Evolutionary conservation across 257 asterid species (phyloP).

Genomic region (Plantago major): DNA sequence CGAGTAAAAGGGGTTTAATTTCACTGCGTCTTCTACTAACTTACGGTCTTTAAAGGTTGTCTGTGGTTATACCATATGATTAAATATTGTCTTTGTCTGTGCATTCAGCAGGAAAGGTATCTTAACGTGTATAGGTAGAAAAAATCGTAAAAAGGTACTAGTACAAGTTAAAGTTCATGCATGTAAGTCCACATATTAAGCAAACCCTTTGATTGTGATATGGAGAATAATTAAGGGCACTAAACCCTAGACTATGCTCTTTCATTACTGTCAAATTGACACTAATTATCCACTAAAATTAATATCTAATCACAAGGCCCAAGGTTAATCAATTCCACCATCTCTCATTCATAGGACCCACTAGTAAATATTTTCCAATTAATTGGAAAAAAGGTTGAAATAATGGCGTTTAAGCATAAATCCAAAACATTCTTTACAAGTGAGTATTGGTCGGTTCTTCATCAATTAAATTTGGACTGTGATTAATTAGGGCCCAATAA

Average conservation of each 20-base stretch:
- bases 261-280: slow-evolving; percentile 15
- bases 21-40: no score
- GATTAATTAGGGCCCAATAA: slow-evolving; percentile 19
- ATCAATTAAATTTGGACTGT: slow-evolving; percentile 8
- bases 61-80: no score
- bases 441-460: slow-evolving; percentile 3
- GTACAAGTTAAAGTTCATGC: neutral
- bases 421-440: slow-evolving; percentile 41
- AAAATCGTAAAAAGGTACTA: no score
- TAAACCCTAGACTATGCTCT: slow-evolving; percentile 27
- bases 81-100: no score
- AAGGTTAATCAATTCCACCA: slow-evolving; percentile 12
- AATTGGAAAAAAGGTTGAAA: neutral
- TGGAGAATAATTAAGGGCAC: slow-evolving; percentile 17
- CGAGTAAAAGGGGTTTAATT: no score
- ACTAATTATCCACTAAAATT: slow-evolving; percentile 23
- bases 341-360: neutral
- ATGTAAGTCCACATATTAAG: neutral
- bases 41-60: no score
- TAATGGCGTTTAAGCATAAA: slow-evolving; percentile 14
- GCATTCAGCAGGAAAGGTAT: no score
- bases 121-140: no score
- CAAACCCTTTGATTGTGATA: neutral
- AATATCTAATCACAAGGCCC: slow-evolving; percentile 19
- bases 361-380: no score